Evolutionary conservation across 1,139 yeast species (phyloP).

Genomic region (Pichia sp.): DNA sequence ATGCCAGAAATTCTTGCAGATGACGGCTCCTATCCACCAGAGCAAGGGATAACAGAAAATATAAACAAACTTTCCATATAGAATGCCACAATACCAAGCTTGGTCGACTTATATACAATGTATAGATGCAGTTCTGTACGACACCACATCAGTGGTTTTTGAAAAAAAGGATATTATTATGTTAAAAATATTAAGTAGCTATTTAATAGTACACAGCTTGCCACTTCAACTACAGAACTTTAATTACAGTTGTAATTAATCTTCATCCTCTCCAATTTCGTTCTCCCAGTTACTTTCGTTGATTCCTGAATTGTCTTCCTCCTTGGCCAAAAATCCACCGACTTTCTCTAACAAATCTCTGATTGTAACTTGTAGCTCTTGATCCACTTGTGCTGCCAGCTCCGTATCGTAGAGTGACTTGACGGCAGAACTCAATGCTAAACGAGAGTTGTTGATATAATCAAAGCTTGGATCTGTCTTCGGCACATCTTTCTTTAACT

Average conservation of each 20-base stretch:
- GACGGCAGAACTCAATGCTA: constrained; percentile 54
- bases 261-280: constrained; percentile 31
- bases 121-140: neutral
- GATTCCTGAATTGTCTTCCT: constrained; percentile 23
- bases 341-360: constrained; percentile 45
- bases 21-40: constrained; percentile 30
- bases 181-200: neutral
- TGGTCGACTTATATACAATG: neutral
- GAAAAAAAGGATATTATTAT: neutral
- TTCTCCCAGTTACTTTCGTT: constrained; percentile 41
- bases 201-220: neutral
- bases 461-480: constrained; percentile 33
- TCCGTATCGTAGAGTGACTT: constrained; percentile 42
- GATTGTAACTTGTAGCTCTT: constrained; percentile 53
- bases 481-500: constrained; percentile 31
- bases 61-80: constrained; percentile 7
- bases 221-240: neutral
- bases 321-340: constrained; percentile 54
- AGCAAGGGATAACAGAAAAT: constrained; percentile 3
- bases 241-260: neutral
- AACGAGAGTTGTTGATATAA: constrained; percentile 43
- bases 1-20: constrained; percentile 34
- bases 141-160: neutral
- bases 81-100: neutral
- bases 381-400: constrained; percentile 47